Base-by-base conservation (phyloP, 1,284 basidiomycete species). In the Phenoliferia sp. region DNA sequence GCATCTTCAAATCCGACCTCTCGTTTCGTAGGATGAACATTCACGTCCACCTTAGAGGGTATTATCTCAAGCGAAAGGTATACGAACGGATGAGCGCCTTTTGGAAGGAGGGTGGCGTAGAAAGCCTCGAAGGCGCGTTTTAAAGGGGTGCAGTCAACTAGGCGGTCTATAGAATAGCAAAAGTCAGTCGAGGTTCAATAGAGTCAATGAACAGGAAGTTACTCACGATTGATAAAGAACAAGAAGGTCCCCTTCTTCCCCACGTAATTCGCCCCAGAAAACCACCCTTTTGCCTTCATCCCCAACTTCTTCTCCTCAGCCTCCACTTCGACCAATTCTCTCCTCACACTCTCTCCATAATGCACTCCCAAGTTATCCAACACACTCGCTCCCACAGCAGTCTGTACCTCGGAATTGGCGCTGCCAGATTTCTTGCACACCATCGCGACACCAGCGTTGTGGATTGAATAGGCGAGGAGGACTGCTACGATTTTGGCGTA, bases 21-120 rank as follows among this genome's bases (percentile, higher is more conserved):
- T 48, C 90, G 89, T 79, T 99, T 99, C 1, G 96, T 99, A 0
- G 96, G 96, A 78, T 98, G 95, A 0, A 99, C 94, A 75, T 99
- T 99, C 66, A 98, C 94, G 76, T 99, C 96, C 15, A 99, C 88
- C 34, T 90, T 88, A 39, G 86, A 84, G 0, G 94, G 92, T 66
- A 93, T 87, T 71, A 99, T 88, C 36, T 88, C 82, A 44, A 99
- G 80, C 71, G 92, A 92, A 52, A 98, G 82, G 78, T 99, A 99
- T 22, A 96, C 84, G 80, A 95, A 99, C 0, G 96, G 94, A 44
- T 83, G 89, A 1, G 89, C 81, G 15, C 94, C 94, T 80, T 97
- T 97, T 0, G 95, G 90, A n/a, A 99, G 82, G 48, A 96, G 84
- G 1, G 86, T 84, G 26, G 84, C 87, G 78, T 99, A 99, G 17